Base-by-base conservation (phyloP, 306 rosid genomes). In the Bauhinia variegata region DNA sequence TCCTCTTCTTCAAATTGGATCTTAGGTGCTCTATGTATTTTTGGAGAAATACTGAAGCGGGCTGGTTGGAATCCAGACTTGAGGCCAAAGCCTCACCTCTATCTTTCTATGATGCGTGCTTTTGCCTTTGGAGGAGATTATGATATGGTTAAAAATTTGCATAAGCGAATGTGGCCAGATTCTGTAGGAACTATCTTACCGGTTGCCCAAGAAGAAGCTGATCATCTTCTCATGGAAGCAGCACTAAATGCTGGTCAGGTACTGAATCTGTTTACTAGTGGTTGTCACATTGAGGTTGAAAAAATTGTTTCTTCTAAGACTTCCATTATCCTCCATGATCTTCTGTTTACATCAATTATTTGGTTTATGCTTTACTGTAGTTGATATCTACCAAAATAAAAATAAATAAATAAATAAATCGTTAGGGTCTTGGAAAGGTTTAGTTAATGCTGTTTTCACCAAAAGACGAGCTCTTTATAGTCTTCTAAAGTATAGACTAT, bases 141-240 rank as follows among this genome's bases (percentile, higher is more conserved):
- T 76, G 70, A 34, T 38, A 63, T 72, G 13, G 92, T 90, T 41
- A 76, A 75, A 77, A 69, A 31, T 63, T 67, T 91, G 73, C 87
- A 82, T 72, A 73, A 72, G 75, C 83, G 89, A 43, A 88, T 86
- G 83, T 82, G 89, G 90, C 72, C 78, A 31, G 90, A 86, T 78
- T 76, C 95, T 41, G 61, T 88, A 38, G 97, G 97, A 78, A 85
- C 80, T 34, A 82, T 90, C 76, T 70, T 69, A 60, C 79, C 72
- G 23, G 53, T 36, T 49, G 73, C 72, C 66, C 92, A 80, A 64
- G 87, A 82, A 78, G 97, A 88, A 84, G 87, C 97, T 11, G 89
- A 86, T 83, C 88, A 88, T 82, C 97, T 91, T 80, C 86, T 88
- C 51, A 88, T 88, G 95, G 97, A 88, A 80, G 91, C 95, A 41